phyloP scores from a whole-genome alignment of 2,329 filamentous ascomycete genomes.

The Madurella mycetomatis region DNA sequence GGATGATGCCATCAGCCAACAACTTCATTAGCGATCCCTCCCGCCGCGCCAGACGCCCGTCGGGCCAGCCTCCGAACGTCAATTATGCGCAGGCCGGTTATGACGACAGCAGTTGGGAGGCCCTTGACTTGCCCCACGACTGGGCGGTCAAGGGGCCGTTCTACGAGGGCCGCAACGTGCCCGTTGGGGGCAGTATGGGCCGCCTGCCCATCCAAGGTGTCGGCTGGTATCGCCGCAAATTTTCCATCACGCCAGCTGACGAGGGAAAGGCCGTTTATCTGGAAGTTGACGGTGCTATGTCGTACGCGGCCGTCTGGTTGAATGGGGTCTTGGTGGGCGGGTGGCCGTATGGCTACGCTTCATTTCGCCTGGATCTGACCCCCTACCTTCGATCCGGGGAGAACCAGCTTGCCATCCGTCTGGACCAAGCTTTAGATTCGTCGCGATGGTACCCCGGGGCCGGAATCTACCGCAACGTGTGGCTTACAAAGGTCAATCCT shows the following conservation, averaged over 20 bases:
- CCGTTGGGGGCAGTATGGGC: constrained; percentile 37
- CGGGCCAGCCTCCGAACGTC: constrained; percentile 25
- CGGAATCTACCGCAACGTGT: constrained; percentile 51
- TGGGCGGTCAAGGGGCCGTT: constrained; percentile 48
- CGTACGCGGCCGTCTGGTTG: constrained; percentile 48
- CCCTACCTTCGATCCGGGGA: constrained; percentile 35
- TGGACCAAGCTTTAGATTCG: constrained; percentile 46
- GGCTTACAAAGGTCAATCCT: constrained; percentile 45
- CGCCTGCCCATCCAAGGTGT: constrained; percentile 48
- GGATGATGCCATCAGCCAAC: constrained; percentile 33
- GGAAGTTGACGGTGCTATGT: constrained; percentile 50
- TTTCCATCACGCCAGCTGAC: constrained; percentile 33
- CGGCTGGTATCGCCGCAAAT: constrained; percentile 47
- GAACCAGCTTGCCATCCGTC: constrained; percentile 46
- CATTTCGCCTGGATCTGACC: constrained; percentile 48
- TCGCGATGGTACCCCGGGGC: constrained; percentile 53
- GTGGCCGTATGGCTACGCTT: constrained; percentile 49
- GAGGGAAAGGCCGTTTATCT: constrained; percentile 39
- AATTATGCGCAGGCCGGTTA: constrained; percentile 29
- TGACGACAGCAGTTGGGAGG: constrained; percentile 40
- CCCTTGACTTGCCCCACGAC: constrained; percentile 43
- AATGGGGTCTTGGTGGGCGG: constrained; percentile 47
- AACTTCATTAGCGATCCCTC: constrained; percentile 28
- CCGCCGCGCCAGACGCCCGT: constrained; percentile 22
- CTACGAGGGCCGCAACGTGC: constrained; percentile 24